Conservation (phyloP, 768 basidiomycete genomes). For the Collybiopsis confluens region DNA sequence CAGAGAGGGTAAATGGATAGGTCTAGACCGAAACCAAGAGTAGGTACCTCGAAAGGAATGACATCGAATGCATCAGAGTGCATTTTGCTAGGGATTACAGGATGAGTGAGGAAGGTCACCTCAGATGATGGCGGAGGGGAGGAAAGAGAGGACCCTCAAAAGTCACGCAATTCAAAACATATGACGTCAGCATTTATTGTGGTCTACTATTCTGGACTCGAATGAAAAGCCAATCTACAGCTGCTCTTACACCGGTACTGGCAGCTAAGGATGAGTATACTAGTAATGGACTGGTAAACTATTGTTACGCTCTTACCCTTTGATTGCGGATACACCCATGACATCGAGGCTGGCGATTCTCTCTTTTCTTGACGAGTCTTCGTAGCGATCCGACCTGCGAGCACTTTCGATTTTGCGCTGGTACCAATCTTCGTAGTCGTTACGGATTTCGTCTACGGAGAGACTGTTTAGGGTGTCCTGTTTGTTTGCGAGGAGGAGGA, state of each 20-base stretch:
- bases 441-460: constrained; percentile 86
- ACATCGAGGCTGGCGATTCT: constrained; percentile 78
- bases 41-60: constrained; percentile 75
- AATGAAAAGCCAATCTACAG: constrained; percentile 92
- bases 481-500: constrained; percentile 93
- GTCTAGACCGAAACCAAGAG: not conserved
- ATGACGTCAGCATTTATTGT: too few relatives aligned
- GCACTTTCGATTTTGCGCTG: constrained; percentile 70
- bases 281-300: not conserved
- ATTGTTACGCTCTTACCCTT: constrained; percentile 90
- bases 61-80: constrained; percentile 78
- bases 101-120: not conserved
- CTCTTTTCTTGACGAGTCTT: constrained; percentile 41
- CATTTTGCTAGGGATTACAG: constrained; percentile 10
- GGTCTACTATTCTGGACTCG: constrained; percentile 87
- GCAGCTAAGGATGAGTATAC: not conserved
- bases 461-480: constrained; percentile 81
- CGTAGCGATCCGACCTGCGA: constrained; percentile 45
- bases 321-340: constrained; percentile 85
- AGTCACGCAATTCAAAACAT: not conserved
- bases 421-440: constrained; percentile 86
- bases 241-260: constrained; percentile 85
- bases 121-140: not conserved
- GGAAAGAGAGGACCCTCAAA: not conserved
- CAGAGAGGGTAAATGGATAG: not conserved